Base-by-base conservation (phyloP, 2,329 filamentous ascomycete species). In the Alternaria arborescens region DNA sequence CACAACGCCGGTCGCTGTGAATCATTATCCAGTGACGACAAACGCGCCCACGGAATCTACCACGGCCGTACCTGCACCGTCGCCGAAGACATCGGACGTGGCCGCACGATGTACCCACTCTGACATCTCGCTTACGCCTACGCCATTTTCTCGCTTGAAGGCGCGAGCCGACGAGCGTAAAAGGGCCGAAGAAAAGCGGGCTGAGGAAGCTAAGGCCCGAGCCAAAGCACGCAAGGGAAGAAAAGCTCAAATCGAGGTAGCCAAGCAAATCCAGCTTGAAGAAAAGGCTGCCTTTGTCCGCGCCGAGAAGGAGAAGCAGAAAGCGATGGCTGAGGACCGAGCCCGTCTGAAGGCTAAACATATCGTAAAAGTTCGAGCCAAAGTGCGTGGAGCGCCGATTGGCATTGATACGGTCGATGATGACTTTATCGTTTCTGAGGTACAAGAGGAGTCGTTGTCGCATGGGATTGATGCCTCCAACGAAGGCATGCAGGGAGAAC, bases 321-420 rank as follows among this genome's bases (percentile, higher is more conserved):
- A 47, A 26, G 57, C 36, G 22, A 61, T 50, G 14, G 10, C 48
- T 5, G 53, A 61, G 18, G 62, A 56, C 8, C 41, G 42, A 8
- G 62, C 42, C 16, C 43, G 22, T 32, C n/a, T 52, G 22, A 51
- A 62, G 11, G 58, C 52, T 47, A 58, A 67, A 24, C 54, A 56
- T 24, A 64, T 69, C 38, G 65, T 61, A 28, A 61, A 57, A 46
- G 65, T 50, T 22, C 60, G 59, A 53, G 66, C 66, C 38, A 70
- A 67, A 46, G 60, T 57, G 55, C 58, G 54, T 24, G 47, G 64
- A 36, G 54, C 51, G 50, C 50, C 44, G 38, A 24, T 42, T 28
- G 16, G 24, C 22, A 44, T 51, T 40, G 47, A 34, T 28, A 22
- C 11, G 24, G 41, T 51, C 42, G 36, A 59, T 46, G 26, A 32